Evolutionary conservation across 768 basidiomycete species (phyloP), one percentile per base, ranked within the genome.

Genomic region (Cantharellus anzutake): DNA sequence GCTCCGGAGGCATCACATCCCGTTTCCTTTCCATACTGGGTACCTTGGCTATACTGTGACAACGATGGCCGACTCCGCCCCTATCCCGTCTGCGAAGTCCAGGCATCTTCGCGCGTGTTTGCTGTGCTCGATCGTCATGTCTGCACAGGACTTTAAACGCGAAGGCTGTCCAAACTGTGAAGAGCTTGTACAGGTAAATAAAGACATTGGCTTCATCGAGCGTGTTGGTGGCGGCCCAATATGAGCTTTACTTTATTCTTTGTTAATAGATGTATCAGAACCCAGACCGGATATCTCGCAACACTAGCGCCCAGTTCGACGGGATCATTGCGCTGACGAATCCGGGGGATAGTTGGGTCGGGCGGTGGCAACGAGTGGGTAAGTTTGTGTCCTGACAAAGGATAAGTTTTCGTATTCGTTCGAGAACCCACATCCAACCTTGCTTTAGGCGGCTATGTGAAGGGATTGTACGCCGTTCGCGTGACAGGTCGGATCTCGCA

Each of bases 151-250:
- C 64, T 99, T 97, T 69, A 75, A 83, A 50, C 82, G 79, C 65
- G 72, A 75, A 29, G 96, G 96, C 3, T 99, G 96, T 69, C 94
- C 94, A 51, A 99, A 99, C 70, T 99, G 96, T 68, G 94, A 98
- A 65, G 89, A 94, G 68, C 76, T 93, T 64, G 78, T 98, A 70
- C 85, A 92, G 76, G 94, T 93, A 61, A 59, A 78, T 69, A n/a
- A 58, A 14, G 16, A 4, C 4, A 42, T 48, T 4, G 38, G 61
- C 3, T 58, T 58, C 35, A 48, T 38, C 20, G 3, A 14, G 5
- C 4, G 5, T 44, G 11, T 56, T 4, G 52, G 3, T 37, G 11
- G 20, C 48, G 42, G 16, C 34, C 29, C 7, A 4, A n/a, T n/a
- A 41, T 50, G 62, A 41, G 7, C 41, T 2, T 34, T 34, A 59